Base-by-base conservation (phyloP, 495 filamentous ascomycete genomes). In the Saxophila tyrrhenica region DNA sequence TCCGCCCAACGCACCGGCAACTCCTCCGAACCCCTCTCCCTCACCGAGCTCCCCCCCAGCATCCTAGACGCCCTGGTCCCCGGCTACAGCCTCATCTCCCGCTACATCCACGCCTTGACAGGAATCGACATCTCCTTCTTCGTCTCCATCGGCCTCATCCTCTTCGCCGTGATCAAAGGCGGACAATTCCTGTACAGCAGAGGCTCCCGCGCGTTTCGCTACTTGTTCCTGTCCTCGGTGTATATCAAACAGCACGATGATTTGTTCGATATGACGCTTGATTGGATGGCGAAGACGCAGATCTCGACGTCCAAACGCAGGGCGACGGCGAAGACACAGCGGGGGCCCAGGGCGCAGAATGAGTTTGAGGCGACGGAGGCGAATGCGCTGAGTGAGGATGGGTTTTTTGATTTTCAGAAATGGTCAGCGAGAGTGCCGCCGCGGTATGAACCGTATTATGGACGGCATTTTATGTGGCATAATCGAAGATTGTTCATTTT, bases 11-110 rank as follows among this genome's bases (percentile, higher is more conserved):
- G 19, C 20, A 21, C 39, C 5, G 51, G 38, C 49, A 54, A 50
- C 46, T 48, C 56, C 8, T 41, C 47, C 8, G 21, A 50, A 22
- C 42, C 55, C 8, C 32, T 50, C 16, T 50, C 21, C 29, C 45
- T 62, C 20, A 57, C 51, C 13, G 55, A 61, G 16, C 62, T 70
- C 8, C 65, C 68, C 0, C 57, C 61, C 13, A 64, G 55, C n/a
- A 70, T 88, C n/a, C 72, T 90, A 16, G 84, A 90, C 56, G 72
- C 78, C 23, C 75, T 90, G 64, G 80, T 90, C 52, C 86, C 86
- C 0, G 86, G 85, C 16, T 88, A 86, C 65, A 75, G 79, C 0
- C 64, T 84, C 57, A 70, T 86, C 49, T 81, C 82, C 0, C 67
- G 75, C 1, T 74, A 80, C 22, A 59, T 86, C 5, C 66, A 77